Percentiles rank a stretch among this genome's conserved stretches.
These are phyloP conservation scores for Beta corolliflora DNA, from an alignment of 179 eudicot genomes.

Conservation along the genomic window DNA sequence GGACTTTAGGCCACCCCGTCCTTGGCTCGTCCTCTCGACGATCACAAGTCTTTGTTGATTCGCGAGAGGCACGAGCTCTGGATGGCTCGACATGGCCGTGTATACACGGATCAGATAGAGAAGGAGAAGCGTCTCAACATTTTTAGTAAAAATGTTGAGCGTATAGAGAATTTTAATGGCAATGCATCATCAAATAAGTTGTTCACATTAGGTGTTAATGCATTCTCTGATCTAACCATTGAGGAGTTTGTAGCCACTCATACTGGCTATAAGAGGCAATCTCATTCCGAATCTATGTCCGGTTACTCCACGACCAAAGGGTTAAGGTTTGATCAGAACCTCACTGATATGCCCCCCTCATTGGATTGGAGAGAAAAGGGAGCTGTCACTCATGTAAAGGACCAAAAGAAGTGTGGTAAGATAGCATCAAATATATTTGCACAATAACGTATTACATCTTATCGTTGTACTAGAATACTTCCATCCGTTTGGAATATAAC, in stretches of 20 bases:
- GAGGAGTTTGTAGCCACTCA: slow-evolving; percentile 37
- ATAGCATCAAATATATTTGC: too few species aligned
- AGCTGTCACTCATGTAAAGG: too few species aligned
- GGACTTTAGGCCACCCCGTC: too few species aligned
- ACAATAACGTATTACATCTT: too few species aligned
- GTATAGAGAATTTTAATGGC: slow-evolving; percentile 26
- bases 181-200: not conserved
- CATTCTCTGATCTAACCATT: slow-evolving; percentile 35
- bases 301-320: not conserved
- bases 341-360: slow-evolving; percentile 21
- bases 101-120: slow-evolving; percentile 23
- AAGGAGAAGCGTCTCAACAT: slow-evolving; percentile 31
- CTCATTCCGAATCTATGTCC: not conserved
- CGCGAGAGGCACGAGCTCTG: slow-evolving; percentile 33
- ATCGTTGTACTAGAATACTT: too few species aligned
- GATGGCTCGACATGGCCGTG: slow-evolving; percentile 30
- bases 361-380: slow-evolving; percentile 25
- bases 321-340: slow-evolving; percentile 21
- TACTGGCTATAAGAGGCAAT: slow-evolving; percentile 29
- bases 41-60: not conserved
- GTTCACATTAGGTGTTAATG: slow-evolving; percentile 30
- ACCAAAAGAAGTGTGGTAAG: too few species aligned
- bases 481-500: too few species aligned
- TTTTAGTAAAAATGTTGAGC: slow-evolving; percentile 32
- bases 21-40: too few species aligned